These are phyloP conservation scores for Ganoderma lucidum DNA, from an alignment of 1,284 basidiomycete species.

Conservation along the genomic window DNA sequence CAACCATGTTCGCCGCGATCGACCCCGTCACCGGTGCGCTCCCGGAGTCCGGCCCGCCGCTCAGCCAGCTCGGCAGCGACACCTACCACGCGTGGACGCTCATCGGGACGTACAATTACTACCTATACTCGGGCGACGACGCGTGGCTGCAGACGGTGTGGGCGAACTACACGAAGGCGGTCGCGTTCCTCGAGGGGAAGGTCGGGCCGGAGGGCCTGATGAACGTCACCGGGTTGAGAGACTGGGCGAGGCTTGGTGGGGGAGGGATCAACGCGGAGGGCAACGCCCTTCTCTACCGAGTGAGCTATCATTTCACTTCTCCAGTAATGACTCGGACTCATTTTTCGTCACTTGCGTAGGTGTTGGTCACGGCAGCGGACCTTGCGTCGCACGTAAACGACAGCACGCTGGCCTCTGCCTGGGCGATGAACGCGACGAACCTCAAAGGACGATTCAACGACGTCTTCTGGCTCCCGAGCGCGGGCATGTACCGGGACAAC, in stretches of 20 bases:
- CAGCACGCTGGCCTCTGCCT: slow-evolving; percentile 42
- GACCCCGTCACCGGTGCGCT: slow-evolving; percentile 60
- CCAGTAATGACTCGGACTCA: neutral
- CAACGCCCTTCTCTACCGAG: slow-evolving; percentile 57
- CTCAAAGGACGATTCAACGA: slow-evolving; percentile 53
- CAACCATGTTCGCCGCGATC: slow-evolving; percentile 64
- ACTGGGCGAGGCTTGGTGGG: slow-evolving; percentile 59
- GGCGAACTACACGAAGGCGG: slow-evolving; percentile 60
- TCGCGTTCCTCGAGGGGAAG: slow-evolving; percentile 53
- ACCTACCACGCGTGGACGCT: slow-evolving; percentile 56
- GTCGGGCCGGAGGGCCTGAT: slow-evolving; percentile 55
- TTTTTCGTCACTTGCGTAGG: slow-evolving; percentile 37
- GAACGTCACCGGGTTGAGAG: slow-evolving; percentile 55
- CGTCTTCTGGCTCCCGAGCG: slow-evolving; percentile 51
- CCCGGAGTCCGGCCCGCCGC: slow-evolving; percentile 64
- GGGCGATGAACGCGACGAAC: slow-evolving; percentile 50
- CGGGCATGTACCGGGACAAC: slow-evolving; percentile 58
- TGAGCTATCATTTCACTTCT: slow-evolving; percentile 22
- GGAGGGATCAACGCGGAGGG: slow-evolving; percentile 57
- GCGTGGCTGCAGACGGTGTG: slow-evolving; percentile 53
- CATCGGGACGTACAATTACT: slow-evolving; percentile 55
- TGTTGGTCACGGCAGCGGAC: slow-evolving; percentile 55
- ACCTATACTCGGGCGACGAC: slow-evolving; percentile 55
- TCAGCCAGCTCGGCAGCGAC: slow-evolving; percentile 57
- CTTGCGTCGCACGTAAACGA: slow-evolving; percentile 54